Evolutionary conservation across 371 early-diverging fungal genomes (phyloP), one percentile per base, ranked within the genome.

Genomic region (Catenaria anguillulae): DNA sequence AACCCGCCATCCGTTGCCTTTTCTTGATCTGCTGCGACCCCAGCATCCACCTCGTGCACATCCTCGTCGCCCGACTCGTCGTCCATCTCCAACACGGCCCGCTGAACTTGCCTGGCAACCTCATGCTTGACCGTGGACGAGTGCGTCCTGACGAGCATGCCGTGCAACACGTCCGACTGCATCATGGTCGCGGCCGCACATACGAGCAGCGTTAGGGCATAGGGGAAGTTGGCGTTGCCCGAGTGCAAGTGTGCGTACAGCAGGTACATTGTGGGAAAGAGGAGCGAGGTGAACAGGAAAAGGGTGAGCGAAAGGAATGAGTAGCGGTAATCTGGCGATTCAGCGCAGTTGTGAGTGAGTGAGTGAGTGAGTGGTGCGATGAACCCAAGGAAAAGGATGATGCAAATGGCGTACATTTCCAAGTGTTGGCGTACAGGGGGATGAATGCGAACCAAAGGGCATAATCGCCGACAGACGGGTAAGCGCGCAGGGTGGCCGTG

Each of bases 171-270:
- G 52, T 67, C 62, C 2, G 63, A 29, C 21, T 35, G n/a, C 3
- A 63, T 8, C 2, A 63, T 21, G n/a, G 54, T 61, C 21, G 45
- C 52, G 12, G 26, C 65, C 24, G 56, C 26, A 1, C 19, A 35
- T 23, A 60, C 26, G 40, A 94, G 89, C 43, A 97, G 79, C 2
- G 92, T 94, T 26, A 92, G 90, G 13, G 96, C 93, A 66, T 93
- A 97, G 69, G 88, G 94, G 69, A 95, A 97, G 72, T 97, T 97
- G 61, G 94, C 92, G 74, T 97, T 97, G 31, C 95, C 97, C 62
- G 87, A 86, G 12, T 93, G 94, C 23, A 85, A 82, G 72, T 90
- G 89, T 37, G 94, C 81, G 96, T 96, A 97, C 48, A 93, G 73
- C 64, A 91, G 81, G 86, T 89, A 89, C 65, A 94, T 92, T 31